Conservation (phyloP, 176 grass and related monocot genomes). For the Aechmea fasciata region DNA sequence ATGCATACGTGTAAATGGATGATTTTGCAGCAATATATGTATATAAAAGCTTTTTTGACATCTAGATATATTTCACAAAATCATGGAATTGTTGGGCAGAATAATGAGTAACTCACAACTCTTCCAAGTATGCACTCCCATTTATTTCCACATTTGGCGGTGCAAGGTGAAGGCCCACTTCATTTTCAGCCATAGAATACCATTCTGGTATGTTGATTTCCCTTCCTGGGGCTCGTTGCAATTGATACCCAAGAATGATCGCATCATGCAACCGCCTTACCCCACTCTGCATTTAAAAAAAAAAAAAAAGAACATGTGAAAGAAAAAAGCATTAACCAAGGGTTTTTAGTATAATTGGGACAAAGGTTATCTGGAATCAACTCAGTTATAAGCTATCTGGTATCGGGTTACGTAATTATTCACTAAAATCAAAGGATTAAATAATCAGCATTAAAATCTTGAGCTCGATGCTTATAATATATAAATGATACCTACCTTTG, state of each 20-base stretch:
- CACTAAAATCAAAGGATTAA: too few species aligned
- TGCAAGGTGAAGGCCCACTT: constrained; percentile 45
- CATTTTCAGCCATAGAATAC: constrained; percentile 90
- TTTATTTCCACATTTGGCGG: constrained; percentile 19
- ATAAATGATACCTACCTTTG: neutral
- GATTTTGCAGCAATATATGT: too few species aligned
- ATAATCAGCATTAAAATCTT: neutral
- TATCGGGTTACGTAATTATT: too few species aligned
- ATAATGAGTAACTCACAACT: constrained; percentile 41
- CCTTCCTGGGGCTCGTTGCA: constrained; percentile 72
- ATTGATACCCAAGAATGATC: constrained; percentile 90
- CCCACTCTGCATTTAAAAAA: constrained; percentile 22
- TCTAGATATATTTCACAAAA: neutral
- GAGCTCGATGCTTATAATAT: neutral
- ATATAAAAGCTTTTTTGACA: neutral
- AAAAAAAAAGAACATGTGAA: neutral
- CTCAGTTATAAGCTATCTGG: too few species aligned
- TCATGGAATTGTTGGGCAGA: neutral
- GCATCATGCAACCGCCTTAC: constrained; percentile 75
- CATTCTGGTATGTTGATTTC: constrained; percentile 79
- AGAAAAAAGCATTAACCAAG: neutral
- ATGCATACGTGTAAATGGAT: too few species aligned
- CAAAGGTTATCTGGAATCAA: neutral
- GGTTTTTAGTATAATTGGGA: neutral
- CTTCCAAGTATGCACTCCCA: constrained; percentile 22